Evolutionary conservation across 345 rosid genomes (phyloP), one percentile per base, ranked within the genome.

Genomic region (Rhizophora mangle): DNA sequence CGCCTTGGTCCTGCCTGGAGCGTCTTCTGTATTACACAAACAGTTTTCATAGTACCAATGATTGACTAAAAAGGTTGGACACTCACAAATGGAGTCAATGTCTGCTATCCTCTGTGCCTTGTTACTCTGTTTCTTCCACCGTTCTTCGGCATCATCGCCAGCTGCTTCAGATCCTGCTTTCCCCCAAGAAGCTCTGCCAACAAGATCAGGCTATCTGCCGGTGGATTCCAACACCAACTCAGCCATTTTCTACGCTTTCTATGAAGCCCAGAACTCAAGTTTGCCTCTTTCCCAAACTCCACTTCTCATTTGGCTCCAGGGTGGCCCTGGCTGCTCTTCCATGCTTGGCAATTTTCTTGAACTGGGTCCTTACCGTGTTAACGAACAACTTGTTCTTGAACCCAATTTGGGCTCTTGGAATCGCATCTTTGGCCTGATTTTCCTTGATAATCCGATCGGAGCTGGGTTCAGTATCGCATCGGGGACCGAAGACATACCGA

Each of bases 281-380:
- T 62, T 79, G 16, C 72, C 85, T 21, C 83, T 78, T 43, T 30
- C 84, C 34, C 70, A 84, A 72, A 86, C 88, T 72, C 98, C 96
- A 0, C 84, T 90, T 55, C 78, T 93, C 32, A 76, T 90, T 55
- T 93, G 96, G 97, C 96, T 90, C 57, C 95, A 88, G 75, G 98
- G 96, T 46, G 96, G 96, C 29, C 98, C 96, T 55, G 96, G 96
- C 32, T 92, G 98, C 81, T 93, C 96, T 70, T 90, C 97, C 80
- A 91, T 93, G 98, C 76, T 68, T 16, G 98, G 89, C 15, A 93
- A 91, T 83, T 85, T 88, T 73, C 75, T 85, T 72, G 97, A 93
- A 73, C 92, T 89, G 3, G 98, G 98, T 13, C 96, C 96, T 4
- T 93, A 88, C 88, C 90, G 82, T 0, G 86, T 88, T 34, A 74